Evolutionary conservation across 805 yeast species (phyloP).

Genomic region (Peterozyma toletana): DNA sequence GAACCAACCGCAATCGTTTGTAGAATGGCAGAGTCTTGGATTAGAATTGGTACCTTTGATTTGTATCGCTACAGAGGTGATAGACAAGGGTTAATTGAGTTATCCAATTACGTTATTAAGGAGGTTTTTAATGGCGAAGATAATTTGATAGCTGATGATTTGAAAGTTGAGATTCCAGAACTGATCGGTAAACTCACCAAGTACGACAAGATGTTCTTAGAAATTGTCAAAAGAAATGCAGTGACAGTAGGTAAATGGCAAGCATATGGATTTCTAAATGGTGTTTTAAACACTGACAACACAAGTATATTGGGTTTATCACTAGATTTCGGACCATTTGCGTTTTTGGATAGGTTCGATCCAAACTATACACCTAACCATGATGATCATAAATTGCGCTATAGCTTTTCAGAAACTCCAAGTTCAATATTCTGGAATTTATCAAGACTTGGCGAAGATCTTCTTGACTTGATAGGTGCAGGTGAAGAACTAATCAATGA

Average conservation of each 20-base stretch:
- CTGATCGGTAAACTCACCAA: constrained; percentile 35
- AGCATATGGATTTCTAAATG: constrained; percentile 86
- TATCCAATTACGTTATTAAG: constrained; percentile 69
- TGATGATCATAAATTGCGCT: constrained; percentile 68
- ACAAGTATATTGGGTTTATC: constrained; percentile 85
- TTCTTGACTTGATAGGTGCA: constrained; percentile 77
- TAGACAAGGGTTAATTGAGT: constrained; percentile 46
- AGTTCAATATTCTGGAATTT: constrained; percentile 91
- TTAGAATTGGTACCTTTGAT: constrained; percentile 86
- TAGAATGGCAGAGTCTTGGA: constrained; percentile 81
- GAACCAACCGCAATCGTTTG: constrained; percentile 84
- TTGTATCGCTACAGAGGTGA: constrained; percentile 70
- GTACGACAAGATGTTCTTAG: constrained; percentile 68
- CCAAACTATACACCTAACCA: constrained; percentile 84
- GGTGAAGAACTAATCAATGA: constrained; percentile 46
- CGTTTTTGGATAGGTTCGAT: constrained; percentile 79
- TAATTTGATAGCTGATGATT: constrained; percentile 21
- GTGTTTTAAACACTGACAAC: constrained; percentile 92
- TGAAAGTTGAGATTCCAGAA: constrained; percentile 20
- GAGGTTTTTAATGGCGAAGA: constrained; percentile 43
- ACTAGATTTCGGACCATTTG: constrained; percentile 93
- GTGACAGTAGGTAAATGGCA: constrained; percentile 79
- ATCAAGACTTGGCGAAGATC: constrained; percentile 73
- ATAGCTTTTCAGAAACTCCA: constrained; percentile 81
- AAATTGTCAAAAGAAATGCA: constrained; percentile 70